Evolutionary conservation across 495 filamentous ascomycete genomes (phyloP), one percentile per base, ranked within the genome.

Genomic region (Ascobolus immersus): DNA sequence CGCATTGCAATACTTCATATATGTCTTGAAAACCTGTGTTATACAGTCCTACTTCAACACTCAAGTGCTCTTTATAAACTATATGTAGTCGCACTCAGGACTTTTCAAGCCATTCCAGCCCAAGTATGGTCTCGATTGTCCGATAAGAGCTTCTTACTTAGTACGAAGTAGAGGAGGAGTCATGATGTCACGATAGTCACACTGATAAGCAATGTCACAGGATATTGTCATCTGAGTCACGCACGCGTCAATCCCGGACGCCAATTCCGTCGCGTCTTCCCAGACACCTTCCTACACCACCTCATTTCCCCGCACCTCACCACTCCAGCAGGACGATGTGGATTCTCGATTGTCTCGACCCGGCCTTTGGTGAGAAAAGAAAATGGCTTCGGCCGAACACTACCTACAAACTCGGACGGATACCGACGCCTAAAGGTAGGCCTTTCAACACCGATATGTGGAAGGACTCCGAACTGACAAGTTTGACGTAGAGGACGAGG

Each of bases 321-420:
- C 14, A 31, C 28, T 7, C 14, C 13, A 2, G 15, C 12, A 9
- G 14, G 26, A 29, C 6, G 36, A 72, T 72, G 67, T 72, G 67
- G 67, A 43, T 70, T 27, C 51, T 72, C 8, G 63, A 65, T 43
- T 61, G 51, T 28, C 59, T 62, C 36, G 61, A 57, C 33, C 61
- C 67, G 29, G 51, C 55, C 21, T 29, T 37, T 13, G 21, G 40
- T 74, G 76, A 69, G 36, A 77, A 69, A 53, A 65, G 65, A 42
- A 58, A 80, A 39, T 89, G 77, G 78, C 60, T 89, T 39, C 69
- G 74, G 19, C 78, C 78, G 2, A 77, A 76, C 17, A 78, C 75
- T 52, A 67, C 60, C 41, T 84, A 79, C 52, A 65, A 82, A 14
- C 76, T 84, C 41, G 78, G 78, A 35, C 62, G 78, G 33, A 50